Evolutionary conservation across 805 yeast genomes (phyloP).

Genomic region (Torulaspora microellipsoides): DNA sequence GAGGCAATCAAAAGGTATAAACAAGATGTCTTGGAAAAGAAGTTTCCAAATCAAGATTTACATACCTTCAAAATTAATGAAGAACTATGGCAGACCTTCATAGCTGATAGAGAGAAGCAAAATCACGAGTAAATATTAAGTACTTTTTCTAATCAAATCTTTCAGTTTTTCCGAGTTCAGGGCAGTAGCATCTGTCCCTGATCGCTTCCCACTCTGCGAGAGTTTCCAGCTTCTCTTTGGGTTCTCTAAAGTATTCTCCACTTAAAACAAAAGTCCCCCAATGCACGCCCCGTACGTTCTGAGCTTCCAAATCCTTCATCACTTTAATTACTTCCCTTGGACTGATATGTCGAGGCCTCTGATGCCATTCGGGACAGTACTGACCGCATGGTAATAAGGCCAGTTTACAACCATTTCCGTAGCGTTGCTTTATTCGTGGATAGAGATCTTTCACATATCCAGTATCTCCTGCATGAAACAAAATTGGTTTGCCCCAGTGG

Average conservation of each 20-base stretch:
- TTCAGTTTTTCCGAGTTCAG: conserved; percentile 72
- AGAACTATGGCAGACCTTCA: conserved; percentile 49
- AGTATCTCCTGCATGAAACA: conserved; percentile 93
- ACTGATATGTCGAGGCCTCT: conserved; percentile 78
- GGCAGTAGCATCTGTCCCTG: conserved; percentile 46
- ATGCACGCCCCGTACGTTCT: conserved; percentile 78
- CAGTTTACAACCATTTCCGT: conserved; percentile 54
- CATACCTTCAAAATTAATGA: conserved; percentile 70
- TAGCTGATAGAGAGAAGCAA: conserved; percentile 3
- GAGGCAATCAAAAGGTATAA: conserved; percentile 51
- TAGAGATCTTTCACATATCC: conserved; percentile 81
- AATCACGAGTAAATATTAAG: background rate
- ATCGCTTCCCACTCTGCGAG: conserved; percentile 41
- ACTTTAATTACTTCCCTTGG: conserved; percentile 75
- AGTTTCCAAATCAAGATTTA: conserved; percentile 55
- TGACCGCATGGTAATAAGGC: conserved; percentile 92
- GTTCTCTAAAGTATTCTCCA: conserved; percentile 84
- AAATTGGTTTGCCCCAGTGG: conserved; percentile 60
- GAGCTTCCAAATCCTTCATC: conserved; percentile 55
- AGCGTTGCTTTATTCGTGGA: conserved; percentile 54
- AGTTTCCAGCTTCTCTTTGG: conserved; percentile 54
- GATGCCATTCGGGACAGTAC: conserved; percentile 93
- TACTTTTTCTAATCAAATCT: conserved; percentile 33
- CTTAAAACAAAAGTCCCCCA: conserved; percentile 95
- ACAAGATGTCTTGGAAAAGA: conserved; percentile 49